Evolutionary conservation across 2,329 filamentous ascomycete species (phyloP).

Genomic region (Hymenoscyphus linearis): DNA sequence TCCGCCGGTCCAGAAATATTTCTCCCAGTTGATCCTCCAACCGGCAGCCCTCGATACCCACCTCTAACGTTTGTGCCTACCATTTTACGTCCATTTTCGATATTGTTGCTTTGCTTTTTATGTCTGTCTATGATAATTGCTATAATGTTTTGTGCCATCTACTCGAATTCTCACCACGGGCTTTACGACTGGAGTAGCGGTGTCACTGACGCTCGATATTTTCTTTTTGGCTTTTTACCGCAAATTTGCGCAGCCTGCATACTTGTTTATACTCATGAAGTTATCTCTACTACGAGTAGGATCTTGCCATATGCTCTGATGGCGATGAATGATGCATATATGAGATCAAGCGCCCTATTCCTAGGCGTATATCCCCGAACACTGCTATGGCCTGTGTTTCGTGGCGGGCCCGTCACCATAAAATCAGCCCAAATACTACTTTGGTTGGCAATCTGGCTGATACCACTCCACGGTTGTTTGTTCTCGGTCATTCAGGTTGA

Average conservation of each 20-base stretch:
- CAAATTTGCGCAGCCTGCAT: slow-evolving; percentile 68
- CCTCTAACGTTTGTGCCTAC: slow-evolving; percentile 65
- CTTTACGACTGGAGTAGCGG: slow-evolving; percentile 60
- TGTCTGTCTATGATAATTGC: slow-evolving; percentile 66
- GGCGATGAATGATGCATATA: slow-evolving; percentile 55
- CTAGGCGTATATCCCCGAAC: slow-evolving; percentile 54
- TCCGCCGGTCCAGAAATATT: slow-evolving; percentile 38
- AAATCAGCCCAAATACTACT: slow-evolving; percentile 62
- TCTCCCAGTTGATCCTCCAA: slow-evolving; percentile 41
- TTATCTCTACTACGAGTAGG: slow-evolving; percentile 70
- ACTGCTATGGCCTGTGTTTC: slow-evolving; percentile 58
- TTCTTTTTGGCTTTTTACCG: slow-evolving; percentile 80
- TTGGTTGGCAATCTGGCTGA: slow-evolving; percentile 74
- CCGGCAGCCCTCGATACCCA: slow-evolving; percentile 40
- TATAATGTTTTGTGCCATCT: slow-evolving; percentile 68
- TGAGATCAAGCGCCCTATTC: slow-evolving; percentile 62
- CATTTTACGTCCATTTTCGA: slow-evolving; percentile 61
- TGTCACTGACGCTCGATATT: slow-evolving; percentile 71
- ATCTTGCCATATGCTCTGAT: slow-evolving; percentile 75
- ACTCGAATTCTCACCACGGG: slow-evolving; percentile 57
- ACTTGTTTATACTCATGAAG: slow-evolving; percentile 70
- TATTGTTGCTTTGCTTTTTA: slow-evolving; percentile 54
- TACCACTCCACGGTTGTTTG: slow-evolving; percentile 74
- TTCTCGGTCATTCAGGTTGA: slow-evolving; percentile 59
- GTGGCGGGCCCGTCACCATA: slow-evolving; percentile 61